phyloP scores from a whole-genome alignment of 495 filamentous ascomycete species.

The Lasiosphaeriaceae sp. region DNA sequence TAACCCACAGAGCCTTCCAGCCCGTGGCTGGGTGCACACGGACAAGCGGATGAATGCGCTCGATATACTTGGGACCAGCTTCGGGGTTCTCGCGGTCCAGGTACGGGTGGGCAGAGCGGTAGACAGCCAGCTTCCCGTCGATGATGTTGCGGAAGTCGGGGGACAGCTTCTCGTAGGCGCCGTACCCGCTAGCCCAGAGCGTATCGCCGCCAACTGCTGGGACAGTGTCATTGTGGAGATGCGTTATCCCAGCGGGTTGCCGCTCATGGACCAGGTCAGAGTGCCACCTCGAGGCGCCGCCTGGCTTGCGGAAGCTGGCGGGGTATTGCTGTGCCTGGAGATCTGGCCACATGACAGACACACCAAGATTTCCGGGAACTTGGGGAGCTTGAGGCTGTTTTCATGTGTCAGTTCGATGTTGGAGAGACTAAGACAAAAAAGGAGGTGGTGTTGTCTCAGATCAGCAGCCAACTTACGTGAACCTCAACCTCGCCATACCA shows the following conservation, averaged over 20 bases:
- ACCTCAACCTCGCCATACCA: conserved; percentile 64
- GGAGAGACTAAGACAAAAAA: neutral
- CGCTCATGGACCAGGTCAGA: conserved; percentile 66
- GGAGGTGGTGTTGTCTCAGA: no score
- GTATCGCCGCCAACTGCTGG: conserved; percentile 66
- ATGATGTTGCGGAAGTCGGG: conserved; percentile 67
- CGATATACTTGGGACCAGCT: conserved; percentile 59
- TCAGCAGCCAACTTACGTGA: conserved; percentile 54
- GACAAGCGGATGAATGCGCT: conserved; percentile 64
- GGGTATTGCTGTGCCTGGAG: conserved; percentile 52
- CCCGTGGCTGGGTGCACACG: conserved; percentile 68
- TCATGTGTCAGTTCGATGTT: neutral
- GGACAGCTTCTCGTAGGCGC: conserved; percentile 68
- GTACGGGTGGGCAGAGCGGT: conserved; percentile 63
- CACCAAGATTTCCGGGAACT: conserved; percentile 61
- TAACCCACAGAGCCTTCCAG: conserved; percentile 69
- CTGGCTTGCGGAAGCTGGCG: conserved; percentile 59
- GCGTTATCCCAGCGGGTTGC: conserved; percentile 67
- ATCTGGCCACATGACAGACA: conserved; percentile 66
- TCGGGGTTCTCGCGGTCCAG: conserved; percentile 59
- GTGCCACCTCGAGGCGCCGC: conserved; percentile 65
- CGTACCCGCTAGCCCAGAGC: conserved; percentile 66
- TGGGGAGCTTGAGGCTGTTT: conserved; percentile 64
- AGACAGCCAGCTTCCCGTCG: conserved; percentile 64
- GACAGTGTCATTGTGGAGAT: conserved; percentile 65